Conservation (phyloP, 108 stramenopile species). For the Cyclostephanos invisitatus region DNA sequence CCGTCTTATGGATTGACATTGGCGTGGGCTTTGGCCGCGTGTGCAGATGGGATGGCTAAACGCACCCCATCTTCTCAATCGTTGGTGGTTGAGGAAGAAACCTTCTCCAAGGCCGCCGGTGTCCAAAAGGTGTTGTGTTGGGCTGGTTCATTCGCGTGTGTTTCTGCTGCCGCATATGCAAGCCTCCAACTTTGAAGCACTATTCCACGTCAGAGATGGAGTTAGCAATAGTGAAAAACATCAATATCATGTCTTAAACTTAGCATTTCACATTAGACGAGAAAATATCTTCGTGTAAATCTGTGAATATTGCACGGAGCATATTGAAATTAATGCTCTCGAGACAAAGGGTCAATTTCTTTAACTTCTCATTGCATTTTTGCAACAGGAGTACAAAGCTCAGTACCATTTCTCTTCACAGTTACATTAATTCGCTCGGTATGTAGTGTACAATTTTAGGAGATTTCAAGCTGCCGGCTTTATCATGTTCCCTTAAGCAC, state of each 20-base stretch:
- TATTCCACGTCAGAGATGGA: too few relatives aligned
- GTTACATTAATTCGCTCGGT: too few relatives aligned
- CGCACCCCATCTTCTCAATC: constrained; percentile 7
- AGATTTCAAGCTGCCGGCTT: neutral
- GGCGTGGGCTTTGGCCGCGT: constrained; percentile 78
- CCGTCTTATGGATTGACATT: constrained; percentile 68
- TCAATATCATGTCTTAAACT: too few relatives aligned
- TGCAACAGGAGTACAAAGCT: neutral
- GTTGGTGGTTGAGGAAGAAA: constrained; percentile 17
- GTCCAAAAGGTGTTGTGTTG: constrained; percentile 48
- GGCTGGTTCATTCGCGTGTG: constrained; percentile 49
- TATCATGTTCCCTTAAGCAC: constrained; percentile 50
- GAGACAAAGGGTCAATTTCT: too few relatives aligned
- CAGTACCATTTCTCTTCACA: neutral
- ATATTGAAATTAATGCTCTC: too few relatives aligned
- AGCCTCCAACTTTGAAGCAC: too few relatives aligned
- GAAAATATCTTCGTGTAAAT: too few relatives aligned
- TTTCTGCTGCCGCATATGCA: constrained; percentile 30
- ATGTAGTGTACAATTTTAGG: neutral
- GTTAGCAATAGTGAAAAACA: neutral
- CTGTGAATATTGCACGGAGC: too few relatives aligned
- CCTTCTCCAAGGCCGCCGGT: constrained; percentile 27
- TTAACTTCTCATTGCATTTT: neutral
- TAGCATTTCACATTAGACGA: too few relatives aligned
- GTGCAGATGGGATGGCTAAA: constrained; percentile 58